A percentile compares a stretch with the other conserved stretches of the same genome.
These are phyloP conservation scores for Carnegiea gigantea DNA, from an alignment of 179 eudicot genomes.

Conservation along the genomic window DNA sequence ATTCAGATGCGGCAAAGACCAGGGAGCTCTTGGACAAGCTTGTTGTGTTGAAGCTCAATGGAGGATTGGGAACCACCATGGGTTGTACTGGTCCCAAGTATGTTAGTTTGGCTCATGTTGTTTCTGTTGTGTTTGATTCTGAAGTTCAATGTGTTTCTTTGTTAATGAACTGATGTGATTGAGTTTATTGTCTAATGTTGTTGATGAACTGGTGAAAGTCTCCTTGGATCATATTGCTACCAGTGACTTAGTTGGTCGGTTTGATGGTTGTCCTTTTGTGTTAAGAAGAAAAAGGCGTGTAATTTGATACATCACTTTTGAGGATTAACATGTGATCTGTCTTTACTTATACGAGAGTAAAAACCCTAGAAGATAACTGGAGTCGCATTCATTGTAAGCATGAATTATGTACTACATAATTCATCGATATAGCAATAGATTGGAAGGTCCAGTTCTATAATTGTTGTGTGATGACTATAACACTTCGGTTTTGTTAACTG, in stretches of 20 bases:
- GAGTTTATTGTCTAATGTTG: neutral
- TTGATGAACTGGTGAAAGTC: neutral
- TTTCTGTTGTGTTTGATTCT: constrained; percentile 2
- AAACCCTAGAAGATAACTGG: neutral
- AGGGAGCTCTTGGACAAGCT: constrained; percentile 87
- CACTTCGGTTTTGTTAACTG: too few relatives aligned
- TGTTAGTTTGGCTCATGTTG: constrained; percentile 25
- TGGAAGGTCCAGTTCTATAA: neutral
- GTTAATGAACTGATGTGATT: neutral
- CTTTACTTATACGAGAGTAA: neutral
- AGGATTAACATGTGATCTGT: neutral
- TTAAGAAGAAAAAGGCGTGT: neutral
- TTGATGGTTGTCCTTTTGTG: neutral
- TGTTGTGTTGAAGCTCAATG: constrained; percentile 98
- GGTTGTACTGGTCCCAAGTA: constrained; percentile 99
- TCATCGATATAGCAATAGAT: neutral
- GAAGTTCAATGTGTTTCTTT: neutral
- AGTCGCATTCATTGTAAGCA: too few relatives aligned
- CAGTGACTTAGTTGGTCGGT: neutral
- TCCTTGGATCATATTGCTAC: neutral
- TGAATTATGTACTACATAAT: neutral
- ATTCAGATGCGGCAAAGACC: constrained; percentile 65
- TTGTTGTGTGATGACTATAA: too few relatives aligned
- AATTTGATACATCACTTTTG: neutral
- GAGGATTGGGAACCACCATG: constrained; percentile 99